phyloP scores from a whole-genome alignment of 331 rosid genomes.

The Quercus lobata region DNA sequence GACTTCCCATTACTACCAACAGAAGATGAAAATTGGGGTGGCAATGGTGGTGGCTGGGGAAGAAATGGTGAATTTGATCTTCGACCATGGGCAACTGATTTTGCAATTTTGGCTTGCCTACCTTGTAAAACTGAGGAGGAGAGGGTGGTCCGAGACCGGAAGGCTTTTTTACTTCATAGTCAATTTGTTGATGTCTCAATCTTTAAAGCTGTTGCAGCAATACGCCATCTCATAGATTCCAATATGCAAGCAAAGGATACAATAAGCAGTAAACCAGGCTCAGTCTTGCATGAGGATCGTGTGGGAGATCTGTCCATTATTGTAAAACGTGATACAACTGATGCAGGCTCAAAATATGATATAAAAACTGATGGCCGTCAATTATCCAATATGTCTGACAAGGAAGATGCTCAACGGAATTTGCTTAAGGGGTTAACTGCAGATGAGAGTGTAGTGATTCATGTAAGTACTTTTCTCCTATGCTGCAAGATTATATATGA shows the following conservation, averaged over 20 bases:
- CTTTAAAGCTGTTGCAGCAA: slow-evolving; percentile 71
- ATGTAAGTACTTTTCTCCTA: slow-evolving; percentile 45
- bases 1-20: slow-evolving; percentile 56
- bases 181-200: slow-evolving; percentile 76
- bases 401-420: slow-evolving; percentile 49
- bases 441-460: slow-evolving; percentile 83
- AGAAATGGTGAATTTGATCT: slow-evolving; percentile 54
- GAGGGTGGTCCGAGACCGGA: slow-evolving; percentile 84
- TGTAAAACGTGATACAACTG: slow-evolving; percentile 38
- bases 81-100: slow-evolving; percentile 82
- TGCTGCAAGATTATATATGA: slow-evolving; percentile 1
- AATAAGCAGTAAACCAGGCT: slow-evolving; percentile 26
- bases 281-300: slow-evolving; percentile 43
- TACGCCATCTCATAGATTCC: slow-evolving; percentile 44
- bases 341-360: slow-evolving; percentile 31
- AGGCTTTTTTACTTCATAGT: slow-evolving; percentile 87
- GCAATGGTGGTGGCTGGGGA: slow-evolving; percentile 85
- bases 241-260: slow-evolving; percentile 19
- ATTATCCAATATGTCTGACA: slow-evolving; percentile 13
- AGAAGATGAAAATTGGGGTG: slow-evolving; percentile 96
- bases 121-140: slow-evolving; percentile 98
- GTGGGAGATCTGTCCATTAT: slow-evolving; percentile 65
- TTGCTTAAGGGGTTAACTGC: slow-evolving; percentile 91
- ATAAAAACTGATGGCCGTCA: slow-evolving; percentile 17
- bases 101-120: slow-evolving; percentile 58